phyloP scores from a whole-genome alignment of 164 flowering plant genomes.

The Chloranthus sessilifolius region DNA sequence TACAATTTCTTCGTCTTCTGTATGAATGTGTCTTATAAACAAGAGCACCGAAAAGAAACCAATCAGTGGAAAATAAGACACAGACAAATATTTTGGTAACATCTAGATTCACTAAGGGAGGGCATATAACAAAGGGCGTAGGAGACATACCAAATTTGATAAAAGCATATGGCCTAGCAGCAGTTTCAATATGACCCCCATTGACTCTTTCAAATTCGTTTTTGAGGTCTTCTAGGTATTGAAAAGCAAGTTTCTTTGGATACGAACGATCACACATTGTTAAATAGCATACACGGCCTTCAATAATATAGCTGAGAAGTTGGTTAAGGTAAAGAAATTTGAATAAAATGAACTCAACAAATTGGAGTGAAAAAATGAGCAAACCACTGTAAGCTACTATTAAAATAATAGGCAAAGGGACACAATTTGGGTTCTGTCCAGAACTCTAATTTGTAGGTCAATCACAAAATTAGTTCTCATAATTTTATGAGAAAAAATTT shows the following conservation, averaged over 20 bases:
- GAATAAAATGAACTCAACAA: background rate
- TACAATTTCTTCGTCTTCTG: conserved; percentile 87
- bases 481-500: no score
- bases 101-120: background rate
- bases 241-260: conserved; percentile 93
- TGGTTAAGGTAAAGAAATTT: conserved; percentile 39
- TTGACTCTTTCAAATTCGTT: conserved; percentile 88
- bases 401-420: no score
- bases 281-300: conserved; percentile 85
- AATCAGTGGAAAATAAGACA: background rate
- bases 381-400: no score
- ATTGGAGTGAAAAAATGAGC: no score
- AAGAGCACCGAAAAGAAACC: background rate
- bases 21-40: conserved; percentile 67
- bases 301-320: conserved; percentile 68
- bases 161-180: conserved; percentile 91
- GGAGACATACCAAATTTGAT: conserved; percentile 64
- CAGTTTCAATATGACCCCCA: conserved; percentile 86
- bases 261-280: conserved; percentile 93
- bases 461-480: no score
- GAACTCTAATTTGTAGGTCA: no score
- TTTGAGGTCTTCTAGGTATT: conserved; percentile 81
- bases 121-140: background rate
- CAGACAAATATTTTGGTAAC: background rate
- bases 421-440: no score